Evolutionary conservation across 148 eudicot species (phyloP), one percentile per base, ranked within the genome.

Genomic region (Silene latifolia): DNA sequence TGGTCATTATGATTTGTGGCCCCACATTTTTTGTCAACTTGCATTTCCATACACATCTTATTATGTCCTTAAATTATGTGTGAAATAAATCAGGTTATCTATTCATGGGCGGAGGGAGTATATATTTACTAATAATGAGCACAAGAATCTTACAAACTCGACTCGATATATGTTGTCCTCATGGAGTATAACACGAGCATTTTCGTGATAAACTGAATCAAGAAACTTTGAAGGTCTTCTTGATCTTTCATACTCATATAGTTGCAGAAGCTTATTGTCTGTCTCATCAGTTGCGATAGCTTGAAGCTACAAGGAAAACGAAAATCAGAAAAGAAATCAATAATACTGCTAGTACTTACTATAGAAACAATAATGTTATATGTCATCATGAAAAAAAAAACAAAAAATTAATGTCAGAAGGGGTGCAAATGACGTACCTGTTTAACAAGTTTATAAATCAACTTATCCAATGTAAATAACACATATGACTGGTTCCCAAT

Each of bases 401-500:
- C 0, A 39, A 39, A 39, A 39, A 39, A 65, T 12, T 29, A 48
- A 32, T 2, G 20, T 39, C 24, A 5, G 4, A 44, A 10, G 71
- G 29, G 9, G 25, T 10, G 15, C 29, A 25, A 5, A 14, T 23
- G 53, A 46, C 71, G 24, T 81, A 94, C 98, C 97, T 94, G 97
- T 83, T 90, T 94, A 69, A 94, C 93, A 78, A 94, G 83, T 84
- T 94, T 94, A 84, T 86, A 92, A 44, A 94, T 90, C 84, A 94
- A 81, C 79, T 94, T 94, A 84, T 94, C 98, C 89, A 92, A 83
- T 32, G 98, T 94, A 82, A 94, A 94, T 44, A 94, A 81, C 76
- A 87, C 87, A 82, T 94, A 94, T 62, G 98, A 90, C 76, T 94
- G 93, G 76, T 94, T 94, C 69, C 98, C 98, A 79, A 94, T 83